Evolutionary conservation across 75 land plant genomes (phyloP).

Genomic region (Pinus taeda): DNA sequence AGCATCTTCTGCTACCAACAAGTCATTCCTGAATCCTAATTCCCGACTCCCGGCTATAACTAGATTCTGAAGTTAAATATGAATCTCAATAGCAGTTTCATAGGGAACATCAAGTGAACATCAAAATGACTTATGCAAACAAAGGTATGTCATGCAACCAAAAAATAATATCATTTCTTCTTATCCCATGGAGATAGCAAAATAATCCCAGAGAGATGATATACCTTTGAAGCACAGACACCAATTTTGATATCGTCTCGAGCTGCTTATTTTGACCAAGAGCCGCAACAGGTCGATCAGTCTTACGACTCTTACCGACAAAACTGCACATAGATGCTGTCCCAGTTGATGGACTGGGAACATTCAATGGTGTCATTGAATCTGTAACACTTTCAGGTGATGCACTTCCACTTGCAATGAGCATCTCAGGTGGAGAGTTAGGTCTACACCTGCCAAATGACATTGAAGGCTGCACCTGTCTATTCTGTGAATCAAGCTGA

Average conservation of each 20-base stretch:
- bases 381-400: conserved; percentile 75
- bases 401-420: conserved; percentile 50
- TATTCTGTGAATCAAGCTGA: conserved; percentile 49
- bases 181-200: background rate
- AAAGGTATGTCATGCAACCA: background rate
- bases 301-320: background rate
- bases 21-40: background rate
- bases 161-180: background rate
- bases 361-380: conserved; percentile 45
- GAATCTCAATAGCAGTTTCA: background rate
- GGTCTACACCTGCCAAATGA: conserved; percentile 47
- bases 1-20: background rate
- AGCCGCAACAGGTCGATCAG: conserved; percentile 27
- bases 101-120: background rate
- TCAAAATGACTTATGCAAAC: background rate
- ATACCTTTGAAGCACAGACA: conserved; percentile 59
- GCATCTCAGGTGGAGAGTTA: conserved; percentile 61
- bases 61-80: no score
- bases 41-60: background rate
- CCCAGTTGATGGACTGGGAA: conserved; percentile 73
- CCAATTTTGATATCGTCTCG: conserved; percentile 62
- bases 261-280: conserved; percentile 17
- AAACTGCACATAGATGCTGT: conserved; percentile 21
- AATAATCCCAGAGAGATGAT: background rate
- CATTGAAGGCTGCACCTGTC: conserved; percentile 40